These are phyloP conservation scores for Neonectria neomacrospora DNA, from an alignment of 2,329 filamentous ascomycete genomes.

Conservation along the genomic window DNA sequence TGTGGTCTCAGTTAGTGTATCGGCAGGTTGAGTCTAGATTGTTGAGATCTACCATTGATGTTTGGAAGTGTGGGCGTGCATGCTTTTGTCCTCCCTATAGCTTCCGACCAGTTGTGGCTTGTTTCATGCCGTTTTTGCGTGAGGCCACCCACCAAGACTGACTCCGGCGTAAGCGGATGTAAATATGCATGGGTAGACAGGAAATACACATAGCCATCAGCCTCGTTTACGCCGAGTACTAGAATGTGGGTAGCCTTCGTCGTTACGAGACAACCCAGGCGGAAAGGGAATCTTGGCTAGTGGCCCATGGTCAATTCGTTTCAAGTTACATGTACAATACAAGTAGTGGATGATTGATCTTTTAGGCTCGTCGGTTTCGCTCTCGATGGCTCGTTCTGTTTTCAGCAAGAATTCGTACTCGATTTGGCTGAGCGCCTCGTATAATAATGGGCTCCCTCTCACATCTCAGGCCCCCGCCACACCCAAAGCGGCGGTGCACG, in stretches of 20 bases:
- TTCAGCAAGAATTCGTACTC: background rate
- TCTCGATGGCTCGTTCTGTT: background rate
- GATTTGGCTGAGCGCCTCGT: constrained; percentile 2
- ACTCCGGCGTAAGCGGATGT: constrained; percentile 5
- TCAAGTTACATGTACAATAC: background rate
- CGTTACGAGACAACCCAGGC: background rate
- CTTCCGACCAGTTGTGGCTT: background rate
- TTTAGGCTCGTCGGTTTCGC: background rate
- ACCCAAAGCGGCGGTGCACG: background rate
- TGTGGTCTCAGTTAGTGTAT: constrained; percentile 1
- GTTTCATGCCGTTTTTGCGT: constrained; percentile 16
- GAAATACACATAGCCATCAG: constrained; percentile 6
- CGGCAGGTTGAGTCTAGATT: constrained; percentile 12
- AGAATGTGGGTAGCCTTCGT: background rate
- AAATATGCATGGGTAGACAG: background rate
- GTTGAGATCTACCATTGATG: background rate
- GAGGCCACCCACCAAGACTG: constrained; percentile 9
- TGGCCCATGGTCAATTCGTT: background rate
- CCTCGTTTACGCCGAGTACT: constrained; percentile 1
- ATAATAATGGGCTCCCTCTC: background rate
- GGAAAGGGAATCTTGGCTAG: background rate
- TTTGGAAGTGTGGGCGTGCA: constrained; percentile 4
- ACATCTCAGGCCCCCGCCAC: background rate
- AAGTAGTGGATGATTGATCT: background rate
- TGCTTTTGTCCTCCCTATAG: constrained; percentile 8